Evolutionary conservation across 2,329 filamentous ascomycete species (phyloP), one percentile per base, ranked within the genome.

Genomic region (Blumeriella jaapii): DNA sequence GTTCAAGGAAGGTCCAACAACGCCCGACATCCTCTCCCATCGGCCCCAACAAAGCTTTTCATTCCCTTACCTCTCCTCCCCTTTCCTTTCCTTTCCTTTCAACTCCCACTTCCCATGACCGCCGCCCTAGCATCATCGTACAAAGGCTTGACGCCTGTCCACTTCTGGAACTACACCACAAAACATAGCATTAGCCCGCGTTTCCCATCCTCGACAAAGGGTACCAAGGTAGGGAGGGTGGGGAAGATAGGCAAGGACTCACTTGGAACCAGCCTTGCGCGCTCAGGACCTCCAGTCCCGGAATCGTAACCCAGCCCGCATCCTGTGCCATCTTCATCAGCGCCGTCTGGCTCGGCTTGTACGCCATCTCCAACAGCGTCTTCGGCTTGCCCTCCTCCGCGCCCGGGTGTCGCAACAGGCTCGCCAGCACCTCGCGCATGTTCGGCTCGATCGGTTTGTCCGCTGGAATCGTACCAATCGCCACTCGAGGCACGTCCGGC

Each of bases 281-380:
- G 41, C 86, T 77, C 36, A 98, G 66, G 18, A 91, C 86, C 59
- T 98, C 91, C 24, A 95, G 60, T 0, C 91, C 91, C 6, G 85
- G 78, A 43, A 96, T 79, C 2, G 81, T 85, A 37, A 63, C 69
- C 91, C 91, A 98, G 3, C 79, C 78, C 9, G 72, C 71, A 47
- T 80, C 71, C 49, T 76, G 68, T 2, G 87, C 89, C 55, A 95
- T 63, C 55, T 82, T 71, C 77, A 96, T 95, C 47, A 94, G 60
- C 6, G 79, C 73, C 4, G 91, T 98, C 34, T 82, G 70, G 0
- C 71, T 66, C 13, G 91, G 91, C 59, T 89, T 93, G 60, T 98
- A 98, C 2, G 91, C 89, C 87, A 98, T 94, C 59, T 98, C 91
- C 3, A 96, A 62, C 41, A 96, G 61, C 9, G 91, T 71, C 13